Evolutionary conservation across 176 grass and related monocot species (phyloP).

Genomic region (Metroxylon sagu): DNA sequence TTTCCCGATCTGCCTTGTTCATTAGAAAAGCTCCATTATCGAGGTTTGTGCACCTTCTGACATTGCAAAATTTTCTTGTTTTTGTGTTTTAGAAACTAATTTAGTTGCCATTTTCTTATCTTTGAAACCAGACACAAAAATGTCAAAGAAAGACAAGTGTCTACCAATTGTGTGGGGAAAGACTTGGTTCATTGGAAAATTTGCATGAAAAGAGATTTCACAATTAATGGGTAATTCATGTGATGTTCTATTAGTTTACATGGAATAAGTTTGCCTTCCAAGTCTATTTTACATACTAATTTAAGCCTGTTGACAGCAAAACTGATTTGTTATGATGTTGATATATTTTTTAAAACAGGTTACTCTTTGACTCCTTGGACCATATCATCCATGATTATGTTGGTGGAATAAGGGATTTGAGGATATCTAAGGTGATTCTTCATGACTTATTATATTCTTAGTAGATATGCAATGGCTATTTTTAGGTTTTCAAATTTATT

Average conservation of each 20-base stretch:
- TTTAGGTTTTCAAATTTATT: too few species aligned
- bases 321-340: constrained; percentile 1
- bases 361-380: constrained; percentile 69
- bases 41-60: constrained; percentile 46
- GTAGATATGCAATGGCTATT: too few species aligned
- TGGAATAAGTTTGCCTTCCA: too few species aligned
- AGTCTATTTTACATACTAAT: too few species aligned
- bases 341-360: constrained; percentile 29
- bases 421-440: constrained; percentile 56
- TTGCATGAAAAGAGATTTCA: constrained; percentile 76
- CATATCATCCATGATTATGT: constrained; percentile 80
- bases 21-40: constrained; percentile 30
- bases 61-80: not conserved
- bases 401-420: constrained; percentile 75
- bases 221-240: constrained; percentile 64
- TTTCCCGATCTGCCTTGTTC: constrained; percentile 68
- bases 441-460: too few species aligned
- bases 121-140: constrained; percentile 31
- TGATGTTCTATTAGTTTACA: not conserved
- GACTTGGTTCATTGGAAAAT: constrained; percentile 78
- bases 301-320: not conserved
- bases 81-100: constrained; percentile 10
- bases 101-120: constrained; percentile 28
- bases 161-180: constrained; percentile 25
- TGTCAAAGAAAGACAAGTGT: constrained; percentile 22